These are phyloP conservation scores for Umbilicus rupestris DNA, from an alignment of 164 flowering plant genomes.

Conservation along the genomic window DNA sequence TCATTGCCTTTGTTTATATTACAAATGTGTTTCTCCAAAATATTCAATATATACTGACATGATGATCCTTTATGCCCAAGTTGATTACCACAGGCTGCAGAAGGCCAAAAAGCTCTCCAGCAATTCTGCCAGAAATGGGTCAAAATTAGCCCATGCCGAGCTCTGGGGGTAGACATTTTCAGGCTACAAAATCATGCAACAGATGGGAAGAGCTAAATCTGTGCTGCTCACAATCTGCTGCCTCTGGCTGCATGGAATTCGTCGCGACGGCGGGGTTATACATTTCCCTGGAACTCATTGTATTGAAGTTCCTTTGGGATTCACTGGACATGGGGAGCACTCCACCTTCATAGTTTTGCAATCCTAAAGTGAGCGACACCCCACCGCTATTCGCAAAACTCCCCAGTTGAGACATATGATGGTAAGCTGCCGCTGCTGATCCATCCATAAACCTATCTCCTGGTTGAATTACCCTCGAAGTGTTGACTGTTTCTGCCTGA, in stretches of 20 bases:
- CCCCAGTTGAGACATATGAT: constrained; percentile 56
- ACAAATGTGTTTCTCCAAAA: constrained; percentile 4
- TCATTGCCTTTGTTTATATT: not conserved
- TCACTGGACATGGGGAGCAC: constrained; percentile 31
- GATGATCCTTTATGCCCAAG: not conserved
- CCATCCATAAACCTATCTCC: constrained; percentile 46
- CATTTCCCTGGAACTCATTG: constrained; percentile 44
- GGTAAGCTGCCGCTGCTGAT: constrained; percentile 35
- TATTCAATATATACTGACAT: constrained; percentile 4
- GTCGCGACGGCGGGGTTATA: constrained; percentile 27
- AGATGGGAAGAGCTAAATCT: constrained; percentile 56
- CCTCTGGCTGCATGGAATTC: constrained; percentile 31
- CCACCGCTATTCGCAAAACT: constrained; percentile 53
- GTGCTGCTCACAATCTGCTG: constrained; percentile 42
- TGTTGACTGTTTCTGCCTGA: constrained; percentile 2
- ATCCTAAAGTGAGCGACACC: constrained; percentile 75
- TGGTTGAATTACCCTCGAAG: constrained; percentile 22
- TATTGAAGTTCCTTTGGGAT: constrained; percentile 31
- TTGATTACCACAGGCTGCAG: not conserved
- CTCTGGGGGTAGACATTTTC: constrained; percentile 9
- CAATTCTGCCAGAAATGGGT: not conserved
- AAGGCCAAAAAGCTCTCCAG: not conserved
- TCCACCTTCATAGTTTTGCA: constrained; percentile 70
- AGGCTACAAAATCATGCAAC: constrained; percentile 74
- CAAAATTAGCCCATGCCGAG: not conserved